phyloP scores from a whole-genome alignment of 1,284 basidiomycete species.

The Cerrena zonata region DNA sequence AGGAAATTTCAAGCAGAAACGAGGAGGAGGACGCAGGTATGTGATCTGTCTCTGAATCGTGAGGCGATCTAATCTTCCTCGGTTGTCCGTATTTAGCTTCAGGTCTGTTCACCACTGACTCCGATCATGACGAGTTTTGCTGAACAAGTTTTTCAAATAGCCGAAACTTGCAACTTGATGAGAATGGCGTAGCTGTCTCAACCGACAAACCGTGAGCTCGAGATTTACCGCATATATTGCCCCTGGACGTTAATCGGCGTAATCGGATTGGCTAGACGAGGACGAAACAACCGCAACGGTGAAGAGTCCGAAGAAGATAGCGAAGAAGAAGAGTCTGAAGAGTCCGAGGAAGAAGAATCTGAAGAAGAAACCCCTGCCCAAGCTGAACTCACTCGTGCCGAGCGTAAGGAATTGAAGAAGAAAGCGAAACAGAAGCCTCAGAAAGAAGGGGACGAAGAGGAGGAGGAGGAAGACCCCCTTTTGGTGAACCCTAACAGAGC shows the following conservation, averaged over 20 bases:
- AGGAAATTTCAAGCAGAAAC: constrained; percentile 77
- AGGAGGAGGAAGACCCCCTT: constrained; percentile 25
- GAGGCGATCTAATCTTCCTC: neutral
- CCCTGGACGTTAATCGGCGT: constrained; percentile 3
- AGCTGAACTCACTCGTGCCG: constrained; percentile 25
- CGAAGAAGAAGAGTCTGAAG: constrained; percentile 23
- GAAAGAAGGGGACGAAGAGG: constrained; percentile 26
- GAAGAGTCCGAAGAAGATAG: constrained; percentile 22
- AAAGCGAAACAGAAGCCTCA: constrained; percentile 19
- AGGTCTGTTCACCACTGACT: constrained; percentile 17
- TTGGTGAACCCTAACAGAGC: constrained; percentile 28
- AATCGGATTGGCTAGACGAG: constrained; percentile 11
- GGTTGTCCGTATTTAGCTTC: constrained; percentile 19
- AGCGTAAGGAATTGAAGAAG: constrained; percentile 26
- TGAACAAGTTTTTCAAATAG: constrained; percentile 30
- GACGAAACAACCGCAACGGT: constrained; percentile 14
- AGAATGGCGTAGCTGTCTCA: constrained; percentile 55
- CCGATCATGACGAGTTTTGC: neutral
- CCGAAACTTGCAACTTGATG: constrained; percentile 53
- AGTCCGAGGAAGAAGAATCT: constrained; percentile 17
- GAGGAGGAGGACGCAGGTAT: constrained; percentile 71
- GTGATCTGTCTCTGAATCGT: constrained; percentile 6
- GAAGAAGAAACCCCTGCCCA: constrained; percentile 13
- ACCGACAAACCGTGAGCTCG: constrained; percentile 44
- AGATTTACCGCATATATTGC: too few relatives aligned